Conservation (phyloP, 495 filamentous ascomycete species). For the Aspergillus wentii region DNA sequence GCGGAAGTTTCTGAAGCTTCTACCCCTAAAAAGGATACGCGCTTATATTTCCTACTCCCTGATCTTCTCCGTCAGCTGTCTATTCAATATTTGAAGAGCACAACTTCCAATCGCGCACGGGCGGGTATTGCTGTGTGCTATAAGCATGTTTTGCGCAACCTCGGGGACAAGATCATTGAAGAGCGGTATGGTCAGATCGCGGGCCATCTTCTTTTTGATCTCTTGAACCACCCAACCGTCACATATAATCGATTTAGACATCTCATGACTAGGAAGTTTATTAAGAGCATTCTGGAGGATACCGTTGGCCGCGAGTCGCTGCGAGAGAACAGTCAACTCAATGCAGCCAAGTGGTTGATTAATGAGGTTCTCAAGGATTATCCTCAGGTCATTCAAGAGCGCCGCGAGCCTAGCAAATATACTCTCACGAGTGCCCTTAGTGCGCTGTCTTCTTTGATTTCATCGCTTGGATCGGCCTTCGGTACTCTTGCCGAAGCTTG, state of each 20-base stretch:
- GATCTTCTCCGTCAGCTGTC: constrained; percentile 82
- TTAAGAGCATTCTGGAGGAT: constrained; percentile 78
- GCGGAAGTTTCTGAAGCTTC: constrained; percentile 65
- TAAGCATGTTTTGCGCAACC: constrained; percentile 64
- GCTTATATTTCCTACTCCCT: constrained; percentile 65
- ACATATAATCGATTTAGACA: constrained; percentile 83
- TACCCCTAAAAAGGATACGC: constrained; percentile 63
- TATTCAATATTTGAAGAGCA: constrained; percentile 70
- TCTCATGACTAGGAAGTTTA: constrained; percentile 77
- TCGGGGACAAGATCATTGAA: constrained; percentile 75
- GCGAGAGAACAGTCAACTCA: constrained; percentile 80
- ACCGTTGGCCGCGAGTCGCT: constrained; percentile 78
- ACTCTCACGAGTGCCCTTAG: constrained; percentile 74
- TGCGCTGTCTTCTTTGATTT: constrained; percentile 73
- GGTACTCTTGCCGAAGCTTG: constrained; percentile 71
- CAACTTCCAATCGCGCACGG: constrained; percentile 74
- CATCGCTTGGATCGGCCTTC: constrained; percentile 75
- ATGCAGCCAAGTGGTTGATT: constrained; percentile 74
- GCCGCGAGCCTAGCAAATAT: constrained; percentile 85
- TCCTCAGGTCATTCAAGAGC: constrained; percentile 87
- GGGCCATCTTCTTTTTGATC: constrained; percentile 72
- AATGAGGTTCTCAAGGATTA: constrained; percentile 93
- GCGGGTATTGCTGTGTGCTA: constrained; percentile 87
- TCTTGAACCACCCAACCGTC: constrained; percentile 72
- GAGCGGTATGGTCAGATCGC: constrained; percentile 73